Evolutionary conservation across 805 yeast genomes (phyloP).

Genomic region (Starmerella vitae): DNA sequence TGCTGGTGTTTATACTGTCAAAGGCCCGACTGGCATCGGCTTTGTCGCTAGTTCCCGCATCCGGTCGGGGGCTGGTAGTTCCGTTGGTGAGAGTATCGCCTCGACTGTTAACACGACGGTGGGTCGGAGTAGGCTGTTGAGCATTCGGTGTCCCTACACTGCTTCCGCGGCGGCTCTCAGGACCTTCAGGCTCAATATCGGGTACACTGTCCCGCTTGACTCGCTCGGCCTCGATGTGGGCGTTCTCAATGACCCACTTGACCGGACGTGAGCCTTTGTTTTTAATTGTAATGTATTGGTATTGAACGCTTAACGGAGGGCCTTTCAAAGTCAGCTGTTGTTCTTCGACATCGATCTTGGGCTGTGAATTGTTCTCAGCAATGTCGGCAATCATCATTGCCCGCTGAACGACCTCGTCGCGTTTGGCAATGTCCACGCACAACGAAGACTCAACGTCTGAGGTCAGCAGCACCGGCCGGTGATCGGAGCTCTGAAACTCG

Average conservation of each 20-base stretch:
- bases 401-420: conserved; percentile 28
- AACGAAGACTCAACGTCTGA: conserved; percentile 25
- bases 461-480: conserved; percentile 39
- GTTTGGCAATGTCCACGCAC: conserved; percentile 29
- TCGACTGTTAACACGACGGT: not conserved
- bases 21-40: not conserved
- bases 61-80: not conserved
- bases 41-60: not conserved
- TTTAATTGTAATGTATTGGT: conserved; percentile 1
- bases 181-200: not conserved
- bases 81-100: not conserved
- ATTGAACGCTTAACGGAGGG: conserved; percentile 19
- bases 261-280: conserved; percentile 15
- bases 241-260: conserved; percentile 10
- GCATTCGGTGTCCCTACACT: not conserved
- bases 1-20: too few relatives aligned
- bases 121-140: not conserved
- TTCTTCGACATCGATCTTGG: conserved; percentile 30
- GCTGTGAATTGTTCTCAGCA: conserved; percentile 34
- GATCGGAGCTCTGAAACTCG: conserved; percentile 36
- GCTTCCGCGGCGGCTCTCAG: not conserved
- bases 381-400: conserved; percentile 33
- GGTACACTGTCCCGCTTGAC: conserved; percentile 9
- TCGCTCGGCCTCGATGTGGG: conserved; percentile 6
- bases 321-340: conserved; percentile 26